Evolutionary conservation across 805 yeast species (phyloP).

Genomic region (Saturnispora diversa): DNA sequence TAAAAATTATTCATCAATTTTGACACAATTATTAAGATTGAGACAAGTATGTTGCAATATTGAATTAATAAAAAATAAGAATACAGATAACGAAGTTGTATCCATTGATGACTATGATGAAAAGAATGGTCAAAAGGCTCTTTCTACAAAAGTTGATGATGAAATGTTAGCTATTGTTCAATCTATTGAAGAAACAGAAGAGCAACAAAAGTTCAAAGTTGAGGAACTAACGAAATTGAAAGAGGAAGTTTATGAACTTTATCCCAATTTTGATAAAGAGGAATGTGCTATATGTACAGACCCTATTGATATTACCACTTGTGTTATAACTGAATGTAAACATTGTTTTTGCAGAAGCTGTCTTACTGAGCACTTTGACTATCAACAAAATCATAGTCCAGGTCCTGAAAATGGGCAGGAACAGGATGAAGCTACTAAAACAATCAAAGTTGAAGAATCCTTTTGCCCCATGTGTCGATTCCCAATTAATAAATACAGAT

Average conservation of each 20-base stretch:
- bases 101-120: conserved; percentile 1
- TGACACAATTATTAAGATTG: conserved; percentile 74
- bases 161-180: conserved; percentile 22
- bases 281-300: conserved; percentile 84
- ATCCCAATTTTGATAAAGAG: conserved; percentile 33
- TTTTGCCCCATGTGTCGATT: conserved; percentile 75
- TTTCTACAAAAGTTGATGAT: conserved; percentile 14
- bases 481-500: conserved; percentile 39
- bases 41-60: conserved; percentile 88
- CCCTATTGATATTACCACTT: conserved; percentile 46
- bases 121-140: conserved; percentile 7
- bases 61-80: conserved; percentile 41
- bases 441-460: conserved; percentile 33
- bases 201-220: conserved; percentile 18
- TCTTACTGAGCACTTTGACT: conserved; percentile 63
- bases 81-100: conserved; percentile 32
- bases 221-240: conserved; percentile 24
- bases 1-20: conserved; percentile 65
- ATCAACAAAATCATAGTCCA: conserved; percentile 33
- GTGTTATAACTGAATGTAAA: conserved; percentile 61
- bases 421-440: not conserved
- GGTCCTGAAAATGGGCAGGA: not conserved
- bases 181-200: conserved; percentile 23
- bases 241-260: conserved; percentile 27
- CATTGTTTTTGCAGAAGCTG: conserved; percentile 75